Base-by-base conservation (phyloP, 2,329 filamentous ascomycete species). In the Pseudogymnoascus sp. region DNA sequence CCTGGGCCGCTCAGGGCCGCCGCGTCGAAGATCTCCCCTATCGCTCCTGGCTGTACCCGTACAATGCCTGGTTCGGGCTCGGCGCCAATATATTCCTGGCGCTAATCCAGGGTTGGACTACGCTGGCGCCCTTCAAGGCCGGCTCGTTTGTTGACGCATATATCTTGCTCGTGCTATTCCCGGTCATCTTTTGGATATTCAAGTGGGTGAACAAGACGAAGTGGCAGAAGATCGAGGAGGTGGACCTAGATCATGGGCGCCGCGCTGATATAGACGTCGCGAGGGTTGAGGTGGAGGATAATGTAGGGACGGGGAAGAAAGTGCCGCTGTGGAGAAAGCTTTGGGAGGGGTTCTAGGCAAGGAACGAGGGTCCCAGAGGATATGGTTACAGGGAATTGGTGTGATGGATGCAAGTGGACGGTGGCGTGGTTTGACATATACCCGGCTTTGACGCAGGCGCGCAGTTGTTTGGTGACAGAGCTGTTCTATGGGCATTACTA, bases 121-220 rank as follows among this genome's bases (percentile, higher is more conserved):
- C 79, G 0, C 72, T 87, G 4, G 77, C 79, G 2, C 84, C 84
- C 0, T 87, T 86, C 64, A 71, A 80, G 39, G 81, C 79, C 0
- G 82, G 79, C 4, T 74, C 77, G n/a, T 86, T 87, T 67, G 83
- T 87, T 9, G 82, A 85, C 66, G 83, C 84, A 0, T 87, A 87
- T 67, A 82, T 87, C 61, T 71, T 87, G 25, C 69, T 87, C 31
- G 82, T 82, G 1, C 72, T 87, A 0, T 87, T 87, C 65, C 78
- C 74, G 0, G 62, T 86, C 42, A 85, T 87, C 13, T 86, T 82
- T 65, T 64, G 79, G 1, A 76, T 68, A 1, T 83, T 82, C 68
- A 87, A 86, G 69, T 60, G 84, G 4, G 72, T 76, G 40, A 83
- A 81, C 73, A 77, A 77, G 64, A 86, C 84, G 1, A 75, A 71